phyloP scores from a whole-genome alignment of 2,329 filamentous ascomycete species.

The Furcasterigmium sp. region DNA sequence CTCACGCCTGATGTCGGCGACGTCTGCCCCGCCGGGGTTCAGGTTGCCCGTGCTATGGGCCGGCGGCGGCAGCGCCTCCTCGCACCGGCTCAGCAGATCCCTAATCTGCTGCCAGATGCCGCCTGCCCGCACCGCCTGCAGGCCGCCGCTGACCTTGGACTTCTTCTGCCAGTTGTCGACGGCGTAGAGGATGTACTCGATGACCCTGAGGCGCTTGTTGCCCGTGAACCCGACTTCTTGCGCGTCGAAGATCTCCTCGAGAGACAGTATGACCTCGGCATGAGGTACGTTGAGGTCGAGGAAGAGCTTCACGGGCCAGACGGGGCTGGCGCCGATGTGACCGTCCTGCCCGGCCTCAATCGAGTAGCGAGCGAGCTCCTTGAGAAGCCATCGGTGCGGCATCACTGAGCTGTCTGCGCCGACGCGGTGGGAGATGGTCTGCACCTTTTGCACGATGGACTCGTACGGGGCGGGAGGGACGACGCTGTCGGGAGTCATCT shows the following conservation, averaged over 20 bases:
- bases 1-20: constrained; percentile 35
- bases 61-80: constrained; percentile 34
- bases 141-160: constrained; percentile 38
- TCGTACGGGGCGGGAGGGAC: constrained; percentile 60
- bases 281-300: constrained; percentile 50
- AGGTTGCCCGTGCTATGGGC: constrained; percentile 22
- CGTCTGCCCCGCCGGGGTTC: constrained; percentile 40
- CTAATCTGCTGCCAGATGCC: constrained; percentile 38
- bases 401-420: constrained; percentile 63
- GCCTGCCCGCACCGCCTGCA: constrained; percentile 6
- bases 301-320: constrained; percentile 54
- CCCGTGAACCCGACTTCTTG: constrained; percentile 56
- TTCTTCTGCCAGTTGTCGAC: constrained; percentile 46
- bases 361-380: constrained; percentile 58
- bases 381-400: constrained; percentile 55
- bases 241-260: constrained; percentile 53
- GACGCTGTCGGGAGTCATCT: constrained; percentile 33
- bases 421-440: constrained; percentile 60
- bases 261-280: constrained; percentile 48
- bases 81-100: constrained; percentile 46
- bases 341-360: constrained; percentile 53
- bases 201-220: constrained; percentile 40
- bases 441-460: constrained; percentile 57
- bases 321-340: constrained; percentile 49
- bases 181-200: constrained; percentile 48